Base-by-base conservation (phyloP, 192 early-diverging fungal genomes). In the Diversispora epigaea region DNA sequence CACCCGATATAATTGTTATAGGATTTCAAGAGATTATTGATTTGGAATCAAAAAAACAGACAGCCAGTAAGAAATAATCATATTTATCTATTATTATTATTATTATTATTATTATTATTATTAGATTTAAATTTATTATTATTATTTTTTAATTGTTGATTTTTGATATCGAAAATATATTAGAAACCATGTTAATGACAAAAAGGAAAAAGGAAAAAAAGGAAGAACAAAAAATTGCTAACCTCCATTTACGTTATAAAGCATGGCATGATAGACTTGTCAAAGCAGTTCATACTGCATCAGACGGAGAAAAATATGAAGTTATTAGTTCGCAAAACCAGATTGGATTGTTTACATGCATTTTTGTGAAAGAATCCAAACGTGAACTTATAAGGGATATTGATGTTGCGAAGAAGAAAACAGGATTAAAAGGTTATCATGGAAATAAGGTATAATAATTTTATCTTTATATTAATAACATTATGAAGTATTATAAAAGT, bases 21-120 rank as follows among this genome's bases (percentile, higher is more conserved):
- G 91, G 90, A 12, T 92, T 95, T 76, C 94, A 96, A 79, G 94
- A 96, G 79, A 86, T 95, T 57, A 88, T 96, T 14, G 92, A 95
- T 79, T 76, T 96, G 43, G 92, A 95, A 73, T 84, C 89, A 61
- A 90, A 94, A 75, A 92, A 91, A 76, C 84, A 88, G 84, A 93
- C 89, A 14, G 93, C 92, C 60, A 92, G 89, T 86, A 81, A 79
- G 83, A 83, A 52, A 8, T 10, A 22, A 4, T 19, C 3, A 12
- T 45, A 32, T 50, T 14, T 44, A 64, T 50, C 15, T 15, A 44
- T 11, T n/a, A 21, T 11, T 46, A 14, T 15, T n/a, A 21, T 9
- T 4, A 41, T 72, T 44, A 44, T 12, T 12, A 11, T 57, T 57
- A 60, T 72, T 72, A 7, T 22, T 32, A 10, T 19, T 49, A 17